These are phyloP conservation scores for Hyaloscypha variabilis DNA, from an alignment of 495 filamentous ascomycete genomes.

Conservation along the genomic window DNA sequence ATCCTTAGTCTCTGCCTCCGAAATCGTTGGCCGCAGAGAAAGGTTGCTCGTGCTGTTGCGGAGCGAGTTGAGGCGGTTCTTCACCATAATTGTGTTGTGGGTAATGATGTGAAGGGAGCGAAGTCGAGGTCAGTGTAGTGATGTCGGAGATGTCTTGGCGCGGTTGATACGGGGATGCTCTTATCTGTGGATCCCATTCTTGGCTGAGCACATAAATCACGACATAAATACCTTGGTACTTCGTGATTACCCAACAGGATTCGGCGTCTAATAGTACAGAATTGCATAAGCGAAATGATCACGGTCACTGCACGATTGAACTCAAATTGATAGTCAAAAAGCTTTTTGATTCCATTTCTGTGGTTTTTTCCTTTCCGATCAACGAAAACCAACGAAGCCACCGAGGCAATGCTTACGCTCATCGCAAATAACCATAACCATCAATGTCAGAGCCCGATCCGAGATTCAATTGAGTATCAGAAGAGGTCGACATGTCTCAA, in stretches of 20 bases:
- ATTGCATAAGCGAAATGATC: neutral
- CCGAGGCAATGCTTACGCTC: constrained; percentile 14
- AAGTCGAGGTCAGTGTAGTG: neutral
- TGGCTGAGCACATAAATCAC: neutral
- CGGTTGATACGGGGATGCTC: neutral
- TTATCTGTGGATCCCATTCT: neutral
- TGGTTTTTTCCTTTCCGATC: neutral
- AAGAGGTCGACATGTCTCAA: constrained; percentile 9
- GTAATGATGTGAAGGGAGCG: neutral
- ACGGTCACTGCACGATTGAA: neutral
- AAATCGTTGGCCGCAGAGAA: constrained; percentile 15
- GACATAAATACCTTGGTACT: neutral
- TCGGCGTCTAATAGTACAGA: neutral
- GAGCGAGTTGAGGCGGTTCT: constrained; percentile 22
- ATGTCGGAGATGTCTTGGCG: neutral
- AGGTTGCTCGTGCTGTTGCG: constrained; percentile 17
- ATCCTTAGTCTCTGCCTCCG: neutral
- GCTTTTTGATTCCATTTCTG: constrained; percentile 8
- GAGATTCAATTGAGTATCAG: neutral
- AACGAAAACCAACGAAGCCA: constrained; percentile 7
- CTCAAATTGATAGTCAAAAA: constrained; percentile 3
- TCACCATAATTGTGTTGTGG: constrained; percentile 23
- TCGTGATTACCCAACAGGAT: neutral
- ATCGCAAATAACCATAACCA: constrained; percentile 9
- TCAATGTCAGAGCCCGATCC: constrained; percentile 11